phyloP scores from a whole-genome alignment of 441 rosid species.

The Erysimum pusillum region DNA sequence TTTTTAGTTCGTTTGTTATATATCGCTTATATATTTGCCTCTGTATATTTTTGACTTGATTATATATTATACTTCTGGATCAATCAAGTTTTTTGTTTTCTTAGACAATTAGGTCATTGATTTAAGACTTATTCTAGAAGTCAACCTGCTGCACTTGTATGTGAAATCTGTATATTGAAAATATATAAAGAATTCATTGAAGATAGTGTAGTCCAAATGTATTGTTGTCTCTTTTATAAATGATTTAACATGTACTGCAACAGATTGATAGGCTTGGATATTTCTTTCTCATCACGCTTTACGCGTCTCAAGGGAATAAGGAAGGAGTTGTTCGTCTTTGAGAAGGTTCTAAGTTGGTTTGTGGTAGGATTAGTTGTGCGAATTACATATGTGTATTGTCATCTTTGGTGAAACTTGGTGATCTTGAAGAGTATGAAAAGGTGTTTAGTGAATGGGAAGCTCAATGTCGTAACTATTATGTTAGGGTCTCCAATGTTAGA shows the following conservation, averaged over 20 bases:
- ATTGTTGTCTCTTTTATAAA: too few species aligned
- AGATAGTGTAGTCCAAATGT: too few species aligned
- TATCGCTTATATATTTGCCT: too few species aligned
- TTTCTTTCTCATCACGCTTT: constrained; percentile 61
- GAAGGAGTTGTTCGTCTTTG: constrained; percentile 65
- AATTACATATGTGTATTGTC: constrained; percentile 65
- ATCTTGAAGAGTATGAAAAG: constrained; percentile 56
- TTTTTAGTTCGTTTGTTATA: too few species aligned
- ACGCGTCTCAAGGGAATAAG: constrained; percentile 56
- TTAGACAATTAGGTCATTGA: too few species aligned
- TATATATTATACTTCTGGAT: too few species aligned
- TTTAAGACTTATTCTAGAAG: too few species aligned
- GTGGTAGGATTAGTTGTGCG: constrained; percentile 62
- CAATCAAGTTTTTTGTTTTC: too few species aligned
- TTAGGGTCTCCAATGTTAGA: constrained; percentile 68
- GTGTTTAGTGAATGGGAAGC: constrained; percentile 69
- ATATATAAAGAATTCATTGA: too few species aligned
- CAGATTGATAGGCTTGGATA: constrained; percentile 55
- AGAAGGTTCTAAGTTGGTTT: constrained; percentile 59
- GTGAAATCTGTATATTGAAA: too few species aligned
- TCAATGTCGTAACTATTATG: constrained; percentile 57
- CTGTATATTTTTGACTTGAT: too few species aligned
- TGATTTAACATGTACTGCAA: too few species aligned
- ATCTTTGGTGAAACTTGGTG: constrained; percentile 63
- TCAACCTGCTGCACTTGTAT: rapidly evolving